Evolutionary conservation across 2,329 filamentous ascomycete genomes (phyloP).

Genomic region (Neurospora crassa): DNA sequence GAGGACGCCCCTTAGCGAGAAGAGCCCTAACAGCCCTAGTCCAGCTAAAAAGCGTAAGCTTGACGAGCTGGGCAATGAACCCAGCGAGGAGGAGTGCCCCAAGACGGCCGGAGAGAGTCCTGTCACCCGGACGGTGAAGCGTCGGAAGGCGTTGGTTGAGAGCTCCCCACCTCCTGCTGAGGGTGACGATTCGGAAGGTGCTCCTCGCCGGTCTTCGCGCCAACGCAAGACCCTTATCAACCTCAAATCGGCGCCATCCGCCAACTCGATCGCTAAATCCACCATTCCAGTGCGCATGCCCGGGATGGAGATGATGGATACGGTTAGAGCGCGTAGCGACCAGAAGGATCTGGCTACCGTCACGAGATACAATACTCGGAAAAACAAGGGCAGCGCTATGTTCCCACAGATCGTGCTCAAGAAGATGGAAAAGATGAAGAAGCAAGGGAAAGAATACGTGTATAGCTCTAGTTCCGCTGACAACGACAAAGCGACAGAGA

Average conservation of each 20-base stretch:
- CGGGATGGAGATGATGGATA: conserved; percentile 20
- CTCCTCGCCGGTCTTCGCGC: conserved; percentile 19
- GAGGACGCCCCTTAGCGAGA: conserved; percentile 24
- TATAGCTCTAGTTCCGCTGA: conserved; percentile 3
- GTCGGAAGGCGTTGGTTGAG: neutral
- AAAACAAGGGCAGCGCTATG: conserved; percentile 32
- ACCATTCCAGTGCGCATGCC: conserved; percentile 24
- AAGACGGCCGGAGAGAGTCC: conserved; percentile 6
- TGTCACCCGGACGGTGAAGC: neutral
- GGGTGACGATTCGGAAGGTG: neutral
- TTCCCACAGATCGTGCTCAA: conserved; percentile 23
- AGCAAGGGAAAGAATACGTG: conserved; percentile 11
- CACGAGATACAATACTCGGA: conserved; percentile 34
- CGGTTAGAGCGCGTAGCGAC: conserved; percentile 21
- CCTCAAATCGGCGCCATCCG: conserved; percentile 18
- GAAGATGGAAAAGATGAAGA: conserved; percentile 16
- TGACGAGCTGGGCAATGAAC: conserved; percentile 15
- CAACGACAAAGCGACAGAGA: neutral
- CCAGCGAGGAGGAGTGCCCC: conserved; percentile 17
- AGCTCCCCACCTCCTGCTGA: neutral
- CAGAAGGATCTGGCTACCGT: conserved; percentile 33
- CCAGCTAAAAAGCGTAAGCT: conserved; percentile 29
- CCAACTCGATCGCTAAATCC: conserved; percentile 20
- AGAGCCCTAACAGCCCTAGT: conserved; percentile 29
- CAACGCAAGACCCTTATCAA: conserved; percentile 16